Percentiles rank a stretch among this genome's conserved stretches.
Evolutionary conservation across 257 asterid species (phyloP).

Genomic region (Gentiana macrophylla): DNA sequence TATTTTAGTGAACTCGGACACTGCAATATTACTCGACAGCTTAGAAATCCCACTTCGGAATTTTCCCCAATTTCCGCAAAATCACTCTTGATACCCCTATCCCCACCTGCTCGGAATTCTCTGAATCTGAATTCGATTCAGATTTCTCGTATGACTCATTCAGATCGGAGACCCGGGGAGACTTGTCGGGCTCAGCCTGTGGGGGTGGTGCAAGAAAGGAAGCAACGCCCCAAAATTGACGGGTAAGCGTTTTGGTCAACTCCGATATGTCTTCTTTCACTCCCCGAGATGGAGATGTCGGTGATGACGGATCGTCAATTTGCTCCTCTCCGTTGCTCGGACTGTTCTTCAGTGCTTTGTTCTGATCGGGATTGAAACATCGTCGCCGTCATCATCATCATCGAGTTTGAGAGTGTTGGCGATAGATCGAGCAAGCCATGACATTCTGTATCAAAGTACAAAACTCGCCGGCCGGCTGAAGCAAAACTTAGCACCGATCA

Average conservation of each 20-base stretch:
- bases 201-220: slow-evolving; percentile 94
- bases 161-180: background rate
- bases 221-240: slow-evolving; percentile 99
- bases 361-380: background rate
- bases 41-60: slow-evolving; percentile 77
- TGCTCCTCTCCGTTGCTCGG: slow-evolving; percentile 19
- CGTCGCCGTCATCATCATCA: slow-evolving; percentile 30
- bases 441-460: slow-evolving; percentile 34
- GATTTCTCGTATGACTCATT: background rate
- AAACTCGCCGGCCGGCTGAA: slow-evolving; percentile 3
- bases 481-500: background rate
- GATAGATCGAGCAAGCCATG: slow-evolving; percentile 95
- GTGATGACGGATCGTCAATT: slow-evolving; percentile 27
- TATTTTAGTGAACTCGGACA: slow-evolving; percentile 76
- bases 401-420: slow-evolving; percentile 79
- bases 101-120: slow-evolving; percentile 16
- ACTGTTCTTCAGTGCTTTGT: slow-evolving; percentile 8
- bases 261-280: slow-evolving; percentile 94
- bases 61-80: slow-evolving; percentile 93
- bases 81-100: slow-evolving; percentile 66
- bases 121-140: slow-evolving; percentile 8
- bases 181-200: slow-evolving; percentile 27
- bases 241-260: slow-evolving; percentile 70
- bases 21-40: slow-evolving; percentile 69
- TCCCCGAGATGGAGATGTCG: slow-evolving; percentile 61